Conservation (phyloP, 23 red algal species). For the Gracilaria domingensis region DNA sequence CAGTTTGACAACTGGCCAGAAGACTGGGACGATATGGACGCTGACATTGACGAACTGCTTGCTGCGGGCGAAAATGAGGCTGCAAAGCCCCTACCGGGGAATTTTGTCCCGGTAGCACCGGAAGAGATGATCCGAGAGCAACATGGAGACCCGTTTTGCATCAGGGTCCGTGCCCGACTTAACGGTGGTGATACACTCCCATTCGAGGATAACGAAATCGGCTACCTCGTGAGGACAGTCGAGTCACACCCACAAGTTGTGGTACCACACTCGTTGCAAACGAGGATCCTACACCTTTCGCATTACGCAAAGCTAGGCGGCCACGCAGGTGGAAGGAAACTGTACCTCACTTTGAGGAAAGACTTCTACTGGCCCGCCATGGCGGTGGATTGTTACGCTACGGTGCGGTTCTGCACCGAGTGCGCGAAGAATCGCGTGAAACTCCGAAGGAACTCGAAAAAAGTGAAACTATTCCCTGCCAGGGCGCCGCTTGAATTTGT, state of each 20-base stretch:
- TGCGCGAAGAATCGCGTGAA: no score
- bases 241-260: neutral
- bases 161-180: neutral
- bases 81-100: neutral
- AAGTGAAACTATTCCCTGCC: no score
- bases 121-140: slow-evolving; percentile 10
- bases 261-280: no score
- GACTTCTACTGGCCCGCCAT: no score
- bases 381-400: neutral
- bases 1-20: neutral
- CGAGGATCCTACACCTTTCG: no score
- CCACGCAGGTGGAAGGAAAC: no score
- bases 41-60: slow-evolving; percentile 20
- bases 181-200: neutral
- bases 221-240: neutral
- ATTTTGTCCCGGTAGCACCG: neutral
- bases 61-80: neutral
- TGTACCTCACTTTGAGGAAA: no score
- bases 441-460: no score
- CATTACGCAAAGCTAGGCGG: no score
- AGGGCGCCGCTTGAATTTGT: no score
- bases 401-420: neutral
- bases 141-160: neutral
- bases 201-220: neutral
- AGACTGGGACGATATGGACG: neutral